phyloP scores from a whole-genome alignment of 805 yeast genomes.

The Wickerhamomyces chambardii region DNA sequence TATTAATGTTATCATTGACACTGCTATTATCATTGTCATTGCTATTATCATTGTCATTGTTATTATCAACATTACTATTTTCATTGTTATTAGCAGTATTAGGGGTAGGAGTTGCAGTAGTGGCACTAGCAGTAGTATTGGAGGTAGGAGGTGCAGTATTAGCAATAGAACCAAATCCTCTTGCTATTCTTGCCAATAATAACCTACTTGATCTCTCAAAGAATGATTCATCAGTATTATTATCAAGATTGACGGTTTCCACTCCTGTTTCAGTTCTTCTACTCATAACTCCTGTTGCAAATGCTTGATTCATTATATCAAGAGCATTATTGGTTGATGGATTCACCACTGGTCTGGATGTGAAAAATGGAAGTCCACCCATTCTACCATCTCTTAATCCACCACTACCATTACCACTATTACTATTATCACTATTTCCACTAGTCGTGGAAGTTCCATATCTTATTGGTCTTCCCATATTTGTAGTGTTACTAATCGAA shows the following conservation, averaged over 20 bases:
- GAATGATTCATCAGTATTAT: background rate
- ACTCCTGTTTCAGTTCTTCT: slow-evolving; percentile 15
- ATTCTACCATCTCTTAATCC: background rate
- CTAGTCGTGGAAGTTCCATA: too few species aligned
- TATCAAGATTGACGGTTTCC: slow-evolving; percentile 9
- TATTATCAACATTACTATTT: too few species aligned
- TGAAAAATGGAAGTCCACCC: background rate
- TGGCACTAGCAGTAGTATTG: background rate
- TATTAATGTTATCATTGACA: too few species aligned
- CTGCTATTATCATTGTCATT: too few species aligned
- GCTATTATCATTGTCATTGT: too few species aligned
- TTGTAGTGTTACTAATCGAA: too few species aligned
- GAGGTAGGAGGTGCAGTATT: background rate
- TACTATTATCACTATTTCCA: too few species aligned
- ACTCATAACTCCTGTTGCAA: slow-evolving; percentile 13
- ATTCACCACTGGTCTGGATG: too few species aligned
- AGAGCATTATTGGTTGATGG: too few species aligned
- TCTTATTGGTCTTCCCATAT: too few species aligned
- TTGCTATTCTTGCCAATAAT: background rate
- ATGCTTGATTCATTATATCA: slow-evolving; percentile 1
- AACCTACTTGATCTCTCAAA: background rate
- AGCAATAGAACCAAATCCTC: background rate
- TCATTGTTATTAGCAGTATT: too few species aligned
- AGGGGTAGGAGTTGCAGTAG: background rate
- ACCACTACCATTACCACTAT: too few species aligned